Conservation (phyloP, 75 land plant species). For the Sequoia sempervirens region DNA sequence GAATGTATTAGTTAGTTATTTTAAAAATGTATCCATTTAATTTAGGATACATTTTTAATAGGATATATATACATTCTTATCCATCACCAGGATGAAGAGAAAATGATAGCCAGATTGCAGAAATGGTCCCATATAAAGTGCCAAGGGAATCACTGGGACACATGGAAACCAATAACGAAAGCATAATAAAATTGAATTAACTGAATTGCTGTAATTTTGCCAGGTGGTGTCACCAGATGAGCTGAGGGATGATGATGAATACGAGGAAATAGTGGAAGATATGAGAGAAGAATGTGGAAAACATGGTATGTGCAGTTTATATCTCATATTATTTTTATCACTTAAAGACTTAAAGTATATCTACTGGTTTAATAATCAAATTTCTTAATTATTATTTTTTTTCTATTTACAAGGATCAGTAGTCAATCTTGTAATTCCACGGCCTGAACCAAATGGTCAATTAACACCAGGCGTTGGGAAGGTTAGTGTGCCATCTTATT, state of each 20-base stretch:
- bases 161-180: neutral
- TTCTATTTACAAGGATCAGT: constrained; percentile 37
- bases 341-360: neutral
- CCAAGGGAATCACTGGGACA: neutral
- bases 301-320: constrained; percentile 47
- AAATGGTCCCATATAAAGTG: neutral
- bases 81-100: neutral
- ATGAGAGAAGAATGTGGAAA: constrained; percentile 80
- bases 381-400: neutral
- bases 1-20: too few relatives aligned
- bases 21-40: too few relatives aligned
- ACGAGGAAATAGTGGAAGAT: constrained; percentile 76
- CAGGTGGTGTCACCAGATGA: constrained; percentile 61
- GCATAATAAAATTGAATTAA: neutral
- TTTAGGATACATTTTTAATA: too few relatives aligned
- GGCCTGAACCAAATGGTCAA: constrained; percentile 45
- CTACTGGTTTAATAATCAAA: neutral
- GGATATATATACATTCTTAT: too few relatives aligned
- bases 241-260: constrained; percentile 61
- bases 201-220: neutral
- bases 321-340: too few relatives aligned
- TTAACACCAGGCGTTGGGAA: constrained; percentile 63
- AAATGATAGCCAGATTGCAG: neutral
- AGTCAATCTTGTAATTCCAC: constrained; percentile 64
- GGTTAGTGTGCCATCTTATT: constrained; percentile 22